Percentiles rank a stretch among this genome's conserved stretches.
These are phyloP conservation scores for Furcasterigmium furcatum DNA, from an alignment of 2,329 filamentous ascomycete genomes.

Conservation along the genomic window DNA sequence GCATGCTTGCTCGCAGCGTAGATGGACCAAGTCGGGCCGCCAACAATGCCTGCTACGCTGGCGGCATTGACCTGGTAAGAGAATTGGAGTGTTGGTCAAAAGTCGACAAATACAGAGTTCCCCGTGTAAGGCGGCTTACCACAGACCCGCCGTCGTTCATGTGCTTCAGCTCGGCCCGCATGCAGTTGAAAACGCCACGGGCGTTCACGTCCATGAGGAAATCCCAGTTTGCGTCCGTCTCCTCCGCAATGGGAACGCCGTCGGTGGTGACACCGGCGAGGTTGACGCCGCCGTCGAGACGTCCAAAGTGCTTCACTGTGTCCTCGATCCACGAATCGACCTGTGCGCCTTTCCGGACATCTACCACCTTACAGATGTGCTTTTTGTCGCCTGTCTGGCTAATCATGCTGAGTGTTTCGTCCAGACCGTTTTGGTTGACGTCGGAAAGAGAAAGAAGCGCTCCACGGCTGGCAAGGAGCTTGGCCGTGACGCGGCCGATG, in stretches of 20 bases:
- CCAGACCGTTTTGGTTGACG: constrained; percentile 31
- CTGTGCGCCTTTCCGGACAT: background rate
- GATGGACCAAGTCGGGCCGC: constrained; percentile 21
- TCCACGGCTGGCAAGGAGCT: constrained; percentile 37
- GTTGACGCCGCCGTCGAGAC: background rate
- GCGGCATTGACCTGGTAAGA: constrained; percentile 37
- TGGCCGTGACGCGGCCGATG: constrained; percentile 46
- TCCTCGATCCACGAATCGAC: background rate
- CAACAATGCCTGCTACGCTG: constrained; percentile 34
- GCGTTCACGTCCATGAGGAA: constrained; percentile 39
- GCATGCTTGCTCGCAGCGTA: constrained; percentile 26
- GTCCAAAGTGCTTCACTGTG: background rate
- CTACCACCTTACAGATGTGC: background rate
- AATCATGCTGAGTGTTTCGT: constrained; percentile 1
- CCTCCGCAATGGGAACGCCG: constrained; percentile 18
- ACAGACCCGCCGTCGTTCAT: constrained; percentile 38
- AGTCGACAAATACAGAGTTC: too few relatives aligned
- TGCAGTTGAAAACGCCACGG: constrained; percentile 45
- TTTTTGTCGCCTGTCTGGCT: too few relatives aligned
- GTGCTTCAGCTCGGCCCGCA: constrained; percentile 43
- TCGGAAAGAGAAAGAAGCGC: constrained; percentile 46
- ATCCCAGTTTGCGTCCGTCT: constrained; percentile 34
- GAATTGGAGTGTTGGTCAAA: too few relatives aligned
- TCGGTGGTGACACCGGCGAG: constrained; percentile 4
- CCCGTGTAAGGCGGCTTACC: constrained; percentile 15